Percentiles rank a stretch among this genome's conserved stretches.
Evolutionary conservation across 202 grass and related monocot genomes (phyloP).

Genomic region (Alloteropsis angusta): DNA sequence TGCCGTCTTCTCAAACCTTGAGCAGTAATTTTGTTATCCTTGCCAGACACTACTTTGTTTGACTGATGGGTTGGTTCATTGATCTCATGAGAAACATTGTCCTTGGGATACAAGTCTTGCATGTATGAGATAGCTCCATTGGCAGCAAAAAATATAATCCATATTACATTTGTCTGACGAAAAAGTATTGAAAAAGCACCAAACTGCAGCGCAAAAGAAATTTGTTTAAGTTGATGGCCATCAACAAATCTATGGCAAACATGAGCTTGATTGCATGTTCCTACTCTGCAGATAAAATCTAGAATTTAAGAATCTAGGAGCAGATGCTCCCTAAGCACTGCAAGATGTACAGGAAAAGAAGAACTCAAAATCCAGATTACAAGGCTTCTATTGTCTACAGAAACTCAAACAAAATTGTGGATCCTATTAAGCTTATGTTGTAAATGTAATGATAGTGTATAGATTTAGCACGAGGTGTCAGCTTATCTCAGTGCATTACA

Average conservation of each 20-base stretch:
- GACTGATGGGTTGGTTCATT: conserved; percentile 25
- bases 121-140: conserved; percentile 54
- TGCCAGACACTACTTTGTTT: not conserved
- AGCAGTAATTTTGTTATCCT: conserved; percentile 24
- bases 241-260: not conserved
- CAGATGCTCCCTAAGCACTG: not conserved
- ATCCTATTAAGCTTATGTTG: not conserved
- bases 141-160: conserved; percentile 78
- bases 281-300: not conserved
- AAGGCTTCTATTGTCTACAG: not conserved
- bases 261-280: not conserved
- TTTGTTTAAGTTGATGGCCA: not conserved
- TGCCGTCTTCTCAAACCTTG: conserved; percentile 63
- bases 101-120: conserved; percentile 36
- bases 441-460: not conserved
- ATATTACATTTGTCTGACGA: conserved; percentile 92
- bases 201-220: conserved; percentile 50
- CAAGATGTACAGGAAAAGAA: not conserved
- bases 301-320: not conserved
- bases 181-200: conserved; percentile 65
- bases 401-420: not conserved
- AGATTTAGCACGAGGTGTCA: not conserved
- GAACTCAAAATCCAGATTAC: not conserved
- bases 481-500: not conserved
- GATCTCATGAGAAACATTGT: conserved; percentile 26